A percentile compares a stretch with the other conserved stretches of the same genome.
These are phyloP conservation scores for Neonectria neomacrospora DNA, from an alignment of 2,329 filamentous ascomycete species.

Conservation along the genomic window DNA sequence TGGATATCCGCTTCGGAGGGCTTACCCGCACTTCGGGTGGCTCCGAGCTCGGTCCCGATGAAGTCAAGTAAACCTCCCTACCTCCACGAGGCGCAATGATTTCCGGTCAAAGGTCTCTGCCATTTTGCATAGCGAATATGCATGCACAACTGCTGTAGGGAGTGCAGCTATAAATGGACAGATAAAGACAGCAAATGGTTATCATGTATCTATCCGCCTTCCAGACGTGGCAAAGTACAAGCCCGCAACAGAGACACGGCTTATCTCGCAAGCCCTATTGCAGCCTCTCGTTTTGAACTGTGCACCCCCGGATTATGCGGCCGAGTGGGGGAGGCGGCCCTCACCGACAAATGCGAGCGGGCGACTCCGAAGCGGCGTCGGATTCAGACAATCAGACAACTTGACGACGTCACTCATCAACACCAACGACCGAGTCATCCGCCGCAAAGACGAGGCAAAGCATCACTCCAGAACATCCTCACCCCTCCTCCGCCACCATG, in stretches of 20 bases:
- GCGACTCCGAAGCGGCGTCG: not conserved
- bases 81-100: too few species aligned
- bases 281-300: not conserved
- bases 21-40: too few species aligned
- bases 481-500: not conserved
- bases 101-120: too few species aligned
- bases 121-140: not conserved
- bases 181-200: not conserved
- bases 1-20: too few species aligned
- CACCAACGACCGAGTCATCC: not conserved
- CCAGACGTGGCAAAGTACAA: not conserved
- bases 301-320: conserved; percentile 6
- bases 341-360: conserved; percentile 2
- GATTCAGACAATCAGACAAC: not conserved
- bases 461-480: too few species aligned
- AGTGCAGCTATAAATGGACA: not conserved
- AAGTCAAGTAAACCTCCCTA: too few species aligned
- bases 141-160: not conserved
- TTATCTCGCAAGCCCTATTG: not conserved
- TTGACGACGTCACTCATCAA: not conserved
- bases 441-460: too few species aligned
- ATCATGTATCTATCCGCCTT: not conserved
- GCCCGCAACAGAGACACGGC: not conserved
- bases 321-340: not conserved
- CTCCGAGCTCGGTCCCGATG: too few species aligned